phyloP scores from a whole-genome alignment of 2,329 filamentous ascomycete genomes.

The Tolypocladium cylindrosporum region DNA sequence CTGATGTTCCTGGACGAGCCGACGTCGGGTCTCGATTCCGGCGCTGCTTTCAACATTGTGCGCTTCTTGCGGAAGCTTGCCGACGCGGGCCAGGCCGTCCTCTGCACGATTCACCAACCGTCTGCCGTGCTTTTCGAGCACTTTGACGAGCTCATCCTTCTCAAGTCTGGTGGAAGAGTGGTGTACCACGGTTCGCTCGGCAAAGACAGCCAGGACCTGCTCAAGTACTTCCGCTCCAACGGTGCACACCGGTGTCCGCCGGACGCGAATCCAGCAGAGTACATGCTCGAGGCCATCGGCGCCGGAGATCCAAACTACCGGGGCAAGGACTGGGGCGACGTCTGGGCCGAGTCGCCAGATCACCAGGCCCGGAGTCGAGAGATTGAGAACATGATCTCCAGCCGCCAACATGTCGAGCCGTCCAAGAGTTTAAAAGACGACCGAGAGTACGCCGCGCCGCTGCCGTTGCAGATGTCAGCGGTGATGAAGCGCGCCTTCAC shows the following conservation, averaged over 20 bases:
- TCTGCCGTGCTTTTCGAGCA: conserved; percentile 44
- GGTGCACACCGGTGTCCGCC: conserved; percentile 36
- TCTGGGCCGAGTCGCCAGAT: conserved; percentile 46
- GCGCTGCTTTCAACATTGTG: conserved; percentile 51
- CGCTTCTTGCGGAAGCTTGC: conserved; percentile 52
- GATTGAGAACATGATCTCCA: conserved; percentile 39
- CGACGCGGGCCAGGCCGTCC: conserved; percentile 46
- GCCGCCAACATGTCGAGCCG: conserved; percentile 28
- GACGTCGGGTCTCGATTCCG: conserved; percentile 47
- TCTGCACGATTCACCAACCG: conserved; percentile 53
- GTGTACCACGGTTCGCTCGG: conserved; percentile 47
- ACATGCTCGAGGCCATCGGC: conserved; percentile 48
- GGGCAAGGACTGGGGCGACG: conserved; percentile 52
- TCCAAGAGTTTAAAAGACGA: conserved; percentile 34
- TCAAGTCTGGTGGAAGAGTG: conserved; percentile 41
- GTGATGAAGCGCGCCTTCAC: conserved; percentile 50
- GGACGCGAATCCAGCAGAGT: conserved; percentile 43
- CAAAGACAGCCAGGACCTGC: conserved; percentile 33
- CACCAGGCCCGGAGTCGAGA: conserved; percentile 34
- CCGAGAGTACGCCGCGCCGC: conserved; percentile 53
- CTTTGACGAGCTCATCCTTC: conserved; percentile 45
- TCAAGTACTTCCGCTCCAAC: conserved; percentile 41
- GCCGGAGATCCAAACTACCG: conserved; percentile 51
- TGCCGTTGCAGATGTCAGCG: conserved; percentile 39
- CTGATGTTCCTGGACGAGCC: conserved; percentile 57